Evolutionary conservation across 2,329 filamentous ascomycete species (phyloP), one percentile per base, ranked within the genome.

Genomic region (Aaosphaeria pasadenensis): DNA sequence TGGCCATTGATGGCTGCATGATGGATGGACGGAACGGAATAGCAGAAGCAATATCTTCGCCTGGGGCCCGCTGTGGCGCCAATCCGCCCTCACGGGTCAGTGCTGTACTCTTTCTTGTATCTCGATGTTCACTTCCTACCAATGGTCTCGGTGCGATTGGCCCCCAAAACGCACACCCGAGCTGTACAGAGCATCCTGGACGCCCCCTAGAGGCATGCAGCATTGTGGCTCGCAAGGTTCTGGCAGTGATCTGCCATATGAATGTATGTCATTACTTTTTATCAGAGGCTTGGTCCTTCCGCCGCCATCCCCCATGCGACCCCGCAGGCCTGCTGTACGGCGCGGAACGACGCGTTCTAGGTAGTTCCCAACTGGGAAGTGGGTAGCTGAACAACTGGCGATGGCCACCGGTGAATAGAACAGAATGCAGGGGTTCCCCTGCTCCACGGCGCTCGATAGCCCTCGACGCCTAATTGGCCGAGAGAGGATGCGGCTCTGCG

Each of bases 401-500:
- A 24, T 24, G 17, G 17, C 13, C 7, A 67, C 66, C 66, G 64
- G 66, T 69, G 52, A 67, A 61, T 46, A 51, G 43, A 49, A 29
- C 45, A 4, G 9, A 9, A 24, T 49, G 44, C 56, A 60, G 54
- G 54, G 57, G 30, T 46, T 11, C 39, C 46, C 39, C 17, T 40
- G 39, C 11, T 17, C 11, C 6, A 33, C 5, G 31, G 7, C 28
- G 13, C 3, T 11, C 39, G 9, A 9, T 39, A 4, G 9, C 39
- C 39, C 9, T 11, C 39, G 9, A 40, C 13, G 38, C 11, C 30
- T 45, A n/a, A 45, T 48, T 48, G 48, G 39, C 39, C 28, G 6
- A 30, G 11, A 7, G 24, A 13, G 17, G 33, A 64, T 69, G 66
- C 62, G 66, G 66, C 66, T 69, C 66, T 69, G 66, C 65, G 49